These are phyloP conservation scores for Penicillium crustosum DNA, from an alignment of 2,329 filamentous ascomycete species.

Conservation along the genomic window DNA sequence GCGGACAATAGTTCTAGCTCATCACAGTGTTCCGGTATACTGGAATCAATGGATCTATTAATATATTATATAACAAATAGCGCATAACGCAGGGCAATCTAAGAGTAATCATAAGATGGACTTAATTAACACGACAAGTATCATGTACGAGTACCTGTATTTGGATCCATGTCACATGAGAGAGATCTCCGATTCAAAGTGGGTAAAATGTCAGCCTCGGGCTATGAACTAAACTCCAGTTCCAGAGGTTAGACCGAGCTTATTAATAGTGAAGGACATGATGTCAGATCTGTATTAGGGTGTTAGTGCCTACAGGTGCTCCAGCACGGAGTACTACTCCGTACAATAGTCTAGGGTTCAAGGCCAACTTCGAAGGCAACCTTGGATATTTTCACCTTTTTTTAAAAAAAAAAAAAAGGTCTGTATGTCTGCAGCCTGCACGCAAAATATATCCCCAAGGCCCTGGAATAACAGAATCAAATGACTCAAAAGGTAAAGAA, in stretches of 20 bases:
- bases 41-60: conserved; percentile 4
- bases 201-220: conserved; percentile 17
- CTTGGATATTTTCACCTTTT: background rate
- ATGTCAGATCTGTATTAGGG: conserved; percentile 5
- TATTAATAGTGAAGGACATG: conserved; percentile 12
- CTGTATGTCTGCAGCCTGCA: background rate
- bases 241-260: conserved; percentile 2
- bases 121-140: background rate
- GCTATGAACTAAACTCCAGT: background rate
- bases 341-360: background rate
- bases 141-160: conserved; percentile 5
- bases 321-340: too few relatives aligned
- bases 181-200: conserved; percentile 17
- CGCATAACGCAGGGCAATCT: background rate
- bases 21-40: background rate
- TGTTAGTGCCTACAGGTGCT: background rate
- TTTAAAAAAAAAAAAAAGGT: too few relatives aligned
- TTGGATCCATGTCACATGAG: conserved; percentile 15
- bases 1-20: conserved; percentile 1
- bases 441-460: background rate
- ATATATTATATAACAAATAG: background rate
- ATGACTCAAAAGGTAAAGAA: background rate
- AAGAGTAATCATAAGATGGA: background rate
- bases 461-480: background rate
- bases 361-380: background rate